These are phyloP conservation scores for Penicillium sp. DNA, from an alignment of 2,329 filamentous ascomycete genomes.

Conservation along the genomic window DNA sequence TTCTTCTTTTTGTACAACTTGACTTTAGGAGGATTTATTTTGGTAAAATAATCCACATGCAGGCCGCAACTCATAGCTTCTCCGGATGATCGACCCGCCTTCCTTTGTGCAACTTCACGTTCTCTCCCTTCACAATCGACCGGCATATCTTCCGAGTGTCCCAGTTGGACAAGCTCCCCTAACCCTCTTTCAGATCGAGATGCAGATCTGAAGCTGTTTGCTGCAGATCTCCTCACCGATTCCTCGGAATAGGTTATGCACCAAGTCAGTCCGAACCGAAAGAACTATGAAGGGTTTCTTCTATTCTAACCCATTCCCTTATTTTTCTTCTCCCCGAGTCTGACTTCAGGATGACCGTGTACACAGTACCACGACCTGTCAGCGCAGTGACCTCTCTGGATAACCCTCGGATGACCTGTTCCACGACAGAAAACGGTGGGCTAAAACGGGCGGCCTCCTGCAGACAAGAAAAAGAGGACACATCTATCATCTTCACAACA, in stretches of 20 bases:
- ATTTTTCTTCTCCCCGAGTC: not conserved
- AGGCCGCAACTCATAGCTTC: conserved; percentile 1
- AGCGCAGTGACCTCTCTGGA: conserved; percentile 1
- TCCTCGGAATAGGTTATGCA: conserved; percentile 10
- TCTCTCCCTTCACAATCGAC: conserved; percentile 23
- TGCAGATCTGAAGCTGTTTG: conserved; percentile 24
- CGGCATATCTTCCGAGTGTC: conserved; percentile 32
- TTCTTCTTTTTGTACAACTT: not conserved
- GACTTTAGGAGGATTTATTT: conserved; percentile 6
- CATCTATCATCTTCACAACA: conserved; percentile 7
- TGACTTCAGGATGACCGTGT: conserved; percentile 9
- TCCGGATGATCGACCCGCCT: conserved; percentile 30
- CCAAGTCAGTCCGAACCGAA: conserved; percentile 14
- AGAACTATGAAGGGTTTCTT: not conserved
- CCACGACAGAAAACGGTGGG: conserved; percentile 34
- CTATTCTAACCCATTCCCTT: not conserved
- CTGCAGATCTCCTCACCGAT: conserved; percentile 12
- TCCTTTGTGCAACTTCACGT: conserved; percentile 26
- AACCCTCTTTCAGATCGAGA: conserved; percentile 10
- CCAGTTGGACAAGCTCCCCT: conserved; percentile 25
- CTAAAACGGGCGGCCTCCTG: conserved; percentile 34
- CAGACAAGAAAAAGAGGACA: conserved; percentile 21
- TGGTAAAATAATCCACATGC: conserved; percentile 4
- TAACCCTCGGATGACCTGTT: conserved; percentile 20
- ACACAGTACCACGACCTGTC: conserved; percentile 7